phyloP scores from a whole-genome alignment of 495 filamentous ascomycete genomes.

The Podospora anserina region DNA sequence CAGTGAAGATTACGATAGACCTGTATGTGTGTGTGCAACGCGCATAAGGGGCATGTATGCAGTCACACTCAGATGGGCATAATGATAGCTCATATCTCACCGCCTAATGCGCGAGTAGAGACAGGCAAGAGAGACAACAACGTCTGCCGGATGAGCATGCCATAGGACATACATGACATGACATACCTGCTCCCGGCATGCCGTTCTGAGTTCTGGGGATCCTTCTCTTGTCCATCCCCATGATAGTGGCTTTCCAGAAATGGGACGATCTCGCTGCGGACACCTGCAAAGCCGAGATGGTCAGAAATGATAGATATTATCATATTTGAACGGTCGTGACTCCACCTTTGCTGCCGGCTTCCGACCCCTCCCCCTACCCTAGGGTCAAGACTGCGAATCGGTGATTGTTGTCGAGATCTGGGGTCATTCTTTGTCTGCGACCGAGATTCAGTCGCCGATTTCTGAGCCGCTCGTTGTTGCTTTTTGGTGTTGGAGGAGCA shows the following conservation, averaged over 20 bases:
- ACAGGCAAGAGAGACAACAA: not conserved
- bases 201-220: not conserved
- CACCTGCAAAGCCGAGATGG: not conserved
- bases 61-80: not conserved
- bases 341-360: not conserved
- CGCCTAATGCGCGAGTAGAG: not conserved
- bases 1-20: not conserved
- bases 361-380: not conserved
- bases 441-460: conserved; percentile 3
- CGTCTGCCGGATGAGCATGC: not conserved
- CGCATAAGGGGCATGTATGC: conserved; percentile 1
- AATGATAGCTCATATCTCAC: not conserved
- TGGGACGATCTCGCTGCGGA: not conserved
- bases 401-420: not conserved
- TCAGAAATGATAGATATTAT: not conserved
- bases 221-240: not conserved
- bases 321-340: not conserved
- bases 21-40: not conserved
- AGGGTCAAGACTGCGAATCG: not conserved
- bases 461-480: conserved; percentile 1
- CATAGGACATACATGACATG: not conserved
- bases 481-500: conserved; percentile 3
- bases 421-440: not conserved
- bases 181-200: not conserved
- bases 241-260: not conserved